Evolutionary conservation across 768 basidiomycete species (phyloP).

Genomic region (Flagelloscypha sp.): DNA sequence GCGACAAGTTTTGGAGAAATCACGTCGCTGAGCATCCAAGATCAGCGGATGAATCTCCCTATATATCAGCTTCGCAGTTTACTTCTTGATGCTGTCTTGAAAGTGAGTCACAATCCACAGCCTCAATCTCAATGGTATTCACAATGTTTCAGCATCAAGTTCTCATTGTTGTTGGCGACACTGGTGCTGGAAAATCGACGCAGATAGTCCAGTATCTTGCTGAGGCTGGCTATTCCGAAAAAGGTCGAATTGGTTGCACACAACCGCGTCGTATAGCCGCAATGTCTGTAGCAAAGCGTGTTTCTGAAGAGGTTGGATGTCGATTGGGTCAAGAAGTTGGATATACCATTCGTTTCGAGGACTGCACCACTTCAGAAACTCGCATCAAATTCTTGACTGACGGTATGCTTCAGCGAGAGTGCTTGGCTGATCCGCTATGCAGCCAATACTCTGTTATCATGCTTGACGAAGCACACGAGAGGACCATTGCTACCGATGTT

Average conservation of each 20-base stretch:
- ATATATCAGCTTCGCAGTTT: constrained; percentile 93
- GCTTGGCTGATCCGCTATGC: constrained; percentile 90
- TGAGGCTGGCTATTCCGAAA: constrained; percentile 88
- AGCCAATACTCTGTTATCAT: constrained; percentile 92
- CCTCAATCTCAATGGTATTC: constrained; percentile 9
- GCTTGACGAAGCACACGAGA: constrained; percentile 98
- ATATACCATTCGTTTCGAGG: constrained; percentile 98
- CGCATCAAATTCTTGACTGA: constrained; percentile 99
- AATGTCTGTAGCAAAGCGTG: constrained; percentile 98
- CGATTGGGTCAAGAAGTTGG: constrained; percentile 96
- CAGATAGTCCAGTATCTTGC: constrained; percentile 99
- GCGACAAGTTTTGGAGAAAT: constrained; percentile 94
- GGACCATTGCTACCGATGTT: constrained; percentile 98
- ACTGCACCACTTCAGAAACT: constrained; percentile 97
- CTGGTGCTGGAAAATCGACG: constrained; percentile 97
- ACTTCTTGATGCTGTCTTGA: constrained; percentile 79
- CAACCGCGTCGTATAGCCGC: constrained; percentile 99
- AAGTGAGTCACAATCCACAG: constrained; percentile 43
- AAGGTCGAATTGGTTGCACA: constrained; percentile 89
- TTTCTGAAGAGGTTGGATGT: constrained; percentile 97
- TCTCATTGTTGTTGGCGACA: constrained; percentile 96
- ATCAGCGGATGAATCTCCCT: constrained; percentile 84
- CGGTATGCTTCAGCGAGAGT: constrained; percentile 98
- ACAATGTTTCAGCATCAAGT: constrained; percentile 70
- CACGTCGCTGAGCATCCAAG: constrained; percentile 83